These are phyloP conservation scores for Scytalidium lignicola DNA, from an alignment of 2,329 filamentous ascomycete genomes.

Conservation along the genomic window DNA sequence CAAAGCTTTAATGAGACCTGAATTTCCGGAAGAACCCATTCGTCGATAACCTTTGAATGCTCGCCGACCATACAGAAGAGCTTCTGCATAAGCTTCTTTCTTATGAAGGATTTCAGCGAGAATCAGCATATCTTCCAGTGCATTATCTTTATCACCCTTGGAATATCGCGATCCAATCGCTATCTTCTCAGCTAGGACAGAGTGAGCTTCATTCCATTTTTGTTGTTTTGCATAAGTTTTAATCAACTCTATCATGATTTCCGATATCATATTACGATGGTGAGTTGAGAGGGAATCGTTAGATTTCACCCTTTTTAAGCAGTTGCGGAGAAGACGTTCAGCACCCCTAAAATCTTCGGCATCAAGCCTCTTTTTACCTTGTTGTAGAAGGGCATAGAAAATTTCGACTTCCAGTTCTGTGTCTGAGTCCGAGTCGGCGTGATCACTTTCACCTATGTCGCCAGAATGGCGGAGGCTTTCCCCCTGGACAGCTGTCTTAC, in stretches of 20 bases:
- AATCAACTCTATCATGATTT: constrained; percentile 4
- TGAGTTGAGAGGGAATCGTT: not conserved
- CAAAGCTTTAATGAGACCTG: constrained; percentile 5
- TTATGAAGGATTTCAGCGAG: constrained; percentile 6
- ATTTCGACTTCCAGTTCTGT: constrained; percentile 10
- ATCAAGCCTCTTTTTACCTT: constrained; percentile 8
- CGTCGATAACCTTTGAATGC: constrained; percentile 11
- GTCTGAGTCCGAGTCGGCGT: constrained; percentile 7
- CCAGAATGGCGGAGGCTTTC: not conserved
- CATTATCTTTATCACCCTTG: constrained; percentile 1
- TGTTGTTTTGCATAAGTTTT: constrained; percentile 4
- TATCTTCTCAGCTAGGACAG: constrained; percentile 8
- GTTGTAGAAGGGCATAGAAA: constrained; percentile 7
- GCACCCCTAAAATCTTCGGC: constrained; percentile 8
- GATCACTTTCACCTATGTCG: not conserved
- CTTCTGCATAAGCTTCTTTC: constrained; percentile 8
- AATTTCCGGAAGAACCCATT: constrained; percentile 1
- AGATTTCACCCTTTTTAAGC: constrained; percentile 3
- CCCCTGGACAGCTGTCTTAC: not conserved
- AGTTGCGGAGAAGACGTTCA: constrained; percentile 10
- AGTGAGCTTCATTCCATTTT: constrained; percentile 10
- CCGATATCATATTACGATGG: not conserved
- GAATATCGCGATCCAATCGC: not conserved
- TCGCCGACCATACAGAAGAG: constrained; percentile 8
- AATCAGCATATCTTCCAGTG: constrained; percentile 4